These are phyloP conservation scores for Calonectria ilicicola DNA, from an alignment of 2,329 filamentous ascomycete species.

Conservation along the genomic window DNA sequence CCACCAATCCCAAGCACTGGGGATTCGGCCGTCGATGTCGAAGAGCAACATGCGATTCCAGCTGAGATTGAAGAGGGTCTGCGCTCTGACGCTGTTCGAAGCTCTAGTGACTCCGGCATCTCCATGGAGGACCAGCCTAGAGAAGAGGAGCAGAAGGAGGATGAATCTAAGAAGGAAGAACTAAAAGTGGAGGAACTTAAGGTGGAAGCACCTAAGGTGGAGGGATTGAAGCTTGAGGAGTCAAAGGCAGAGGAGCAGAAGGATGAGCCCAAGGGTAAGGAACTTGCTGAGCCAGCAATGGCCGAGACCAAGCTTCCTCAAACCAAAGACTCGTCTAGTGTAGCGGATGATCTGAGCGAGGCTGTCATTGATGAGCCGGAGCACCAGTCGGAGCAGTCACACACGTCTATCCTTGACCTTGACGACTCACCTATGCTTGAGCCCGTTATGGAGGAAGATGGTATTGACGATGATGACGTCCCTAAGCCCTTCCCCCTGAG, in stretches of 20 bases:
- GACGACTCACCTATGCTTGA: constrained; percentile 29
- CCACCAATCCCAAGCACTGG: background rate
- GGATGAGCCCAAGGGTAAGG: background rate
- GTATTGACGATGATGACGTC: constrained; percentile 23
- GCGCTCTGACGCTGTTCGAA: constrained; percentile 14
- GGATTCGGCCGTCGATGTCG: constrained; percentile 2
- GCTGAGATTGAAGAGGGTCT: background rate
- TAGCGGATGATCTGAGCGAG: constrained; percentile 16
- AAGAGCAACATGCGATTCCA: background rate
- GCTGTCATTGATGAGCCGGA: constrained; percentile 15
- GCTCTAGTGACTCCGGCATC: constrained; percentile 38
- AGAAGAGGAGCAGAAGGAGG: constrained; percentile 21
- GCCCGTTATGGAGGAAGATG: constrained; percentile 37
- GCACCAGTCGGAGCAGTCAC: constrained; percentile 8
- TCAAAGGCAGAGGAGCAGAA: constrained; percentile 4
- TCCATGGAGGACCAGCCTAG: constrained; percentile 33
- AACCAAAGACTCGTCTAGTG: background rate
- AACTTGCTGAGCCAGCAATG: background rate
- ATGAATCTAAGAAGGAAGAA: background rate
- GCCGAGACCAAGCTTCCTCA: background rate
- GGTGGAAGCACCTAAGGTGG: background rate
- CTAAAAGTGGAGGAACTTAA: background rate
- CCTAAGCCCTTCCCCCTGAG: background rate
- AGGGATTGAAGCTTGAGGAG: constrained; percentile 9
- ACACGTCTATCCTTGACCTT: constrained; percentile 11